Percentiles rank a stretch among this genome's conserved stretches.
phyloP scores from a whole-genome alignment of 225 moss, liverwort and hornwort species.

The Marchantia paleacea region DNA sequence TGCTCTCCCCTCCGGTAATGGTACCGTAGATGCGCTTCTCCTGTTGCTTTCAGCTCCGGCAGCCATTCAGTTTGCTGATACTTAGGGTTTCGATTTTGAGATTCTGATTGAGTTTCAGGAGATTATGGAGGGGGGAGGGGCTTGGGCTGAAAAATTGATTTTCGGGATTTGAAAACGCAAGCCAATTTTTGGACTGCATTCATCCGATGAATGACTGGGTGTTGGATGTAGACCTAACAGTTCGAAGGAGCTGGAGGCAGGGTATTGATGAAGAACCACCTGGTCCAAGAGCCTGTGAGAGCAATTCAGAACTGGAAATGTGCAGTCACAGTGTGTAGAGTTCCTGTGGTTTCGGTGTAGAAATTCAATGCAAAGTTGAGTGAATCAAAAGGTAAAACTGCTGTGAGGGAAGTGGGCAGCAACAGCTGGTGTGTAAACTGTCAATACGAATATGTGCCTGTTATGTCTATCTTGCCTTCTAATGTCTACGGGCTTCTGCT shows the following conservation, averaged over 20 bases:
- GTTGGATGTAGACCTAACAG: slow-evolving; percentile 34
- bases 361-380: slow-evolving; percentile 21
- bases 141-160: slow-evolving; percentile 23
- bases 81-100: slow-evolving; percentile 31
- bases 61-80: slow-evolving; percentile 38
- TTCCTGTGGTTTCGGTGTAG: slow-evolving; percentile 28
- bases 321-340: slow-evolving; percentile 24
- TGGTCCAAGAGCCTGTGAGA: slow-evolving; percentile 22
- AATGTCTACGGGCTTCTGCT: slow-evolving; percentile 3
- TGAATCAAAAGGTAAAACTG: slow-evolving; percentile 25
- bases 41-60: slow-evolving; percentile 78
- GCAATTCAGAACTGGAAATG: slow-evolving; percentile 25
- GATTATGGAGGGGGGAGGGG: slow-evolving; percentile 21
- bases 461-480: slow-evolving; percentile 6
- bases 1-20: slow-evolving; percentile 89
- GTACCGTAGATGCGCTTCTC: slow-evolving; percentile 82
- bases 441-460: slow-evolving; percentile 11
- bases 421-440: slow-evolving; percentile 19
- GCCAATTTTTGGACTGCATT: slow-evolving; percentile 26
- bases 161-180: slow-evolving; percentile 16
- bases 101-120: slow-evolving; percentile 24
- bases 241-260: slow-evolving; percentile 33
- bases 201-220: slow-evolving; percentile 34
- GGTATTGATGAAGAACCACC: slow-evolving; percentile 19
- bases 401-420: slow-evolving; percentile 20